Base-by-base conservation (phyloP, 2,329 filamentous ascomycete genomes). In the Cryoendolithus antarcticus region DNA sequence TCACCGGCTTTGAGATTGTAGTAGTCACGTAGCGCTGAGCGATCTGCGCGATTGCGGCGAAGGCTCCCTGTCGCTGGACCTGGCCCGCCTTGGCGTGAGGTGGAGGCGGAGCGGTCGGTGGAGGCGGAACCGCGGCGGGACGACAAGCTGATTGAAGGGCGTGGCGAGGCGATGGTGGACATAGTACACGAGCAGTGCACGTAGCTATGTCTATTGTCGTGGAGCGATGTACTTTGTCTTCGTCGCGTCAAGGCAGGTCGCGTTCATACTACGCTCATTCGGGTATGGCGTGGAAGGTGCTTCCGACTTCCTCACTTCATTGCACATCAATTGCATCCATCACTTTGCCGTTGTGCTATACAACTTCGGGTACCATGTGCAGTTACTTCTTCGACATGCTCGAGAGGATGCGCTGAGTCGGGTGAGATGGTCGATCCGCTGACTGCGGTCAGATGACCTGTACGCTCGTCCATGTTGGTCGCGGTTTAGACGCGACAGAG, bases 1-100 rank as follows among this genome's bases (percentile, higher is more conserved):
- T 34, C 13, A 6, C 44, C 52, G 12, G 59, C 59, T 48, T 78
- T 80, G 36, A 96, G 72, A 57, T 91, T 91, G 65, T 96, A 96
- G 69, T 94, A 96, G 57, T 95, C 86, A 52, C 91, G 82, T 12
- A 96, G 72, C 5, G 89, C 89, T 40, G 82, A 77, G 48, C 89
- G 82, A 63, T 93, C 93, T 40, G 82, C 77, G 48, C 89, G 82
- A 63, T 93, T 93, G 45, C 82, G 72, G 41, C 74, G 70, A 12
- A 57, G 52, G 35, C 65, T 40, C 71, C 69, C 47, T 32, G 47
- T 42, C 11, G 44, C 41, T 13, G 51, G 42, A 13, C 44, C 40
- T 4, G 45, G 42, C 47, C 50, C 42, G 40, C 51, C 46, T 41
- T 48, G 54, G 41, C 42, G 58, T 41, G 47, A 51, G 60, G 39